Evolutionary conservation across 108 stramenopile genomes (phyloP), one percentile per base, ranked within the genome.

Genomic region (Cyclostephanos invisitatus): DNA sequence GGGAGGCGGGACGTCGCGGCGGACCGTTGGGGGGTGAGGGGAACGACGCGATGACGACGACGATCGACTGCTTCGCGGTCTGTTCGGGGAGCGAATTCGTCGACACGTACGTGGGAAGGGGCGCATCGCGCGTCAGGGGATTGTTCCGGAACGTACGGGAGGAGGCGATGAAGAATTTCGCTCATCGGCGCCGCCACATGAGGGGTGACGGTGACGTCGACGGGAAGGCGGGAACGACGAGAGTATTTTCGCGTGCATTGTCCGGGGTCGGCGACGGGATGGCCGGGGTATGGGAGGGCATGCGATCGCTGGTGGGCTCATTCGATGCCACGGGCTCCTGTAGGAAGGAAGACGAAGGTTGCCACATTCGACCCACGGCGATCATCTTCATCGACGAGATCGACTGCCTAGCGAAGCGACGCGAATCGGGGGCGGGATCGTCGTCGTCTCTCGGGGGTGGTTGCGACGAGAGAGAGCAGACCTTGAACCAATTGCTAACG

Each of bases 381-480:
- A 93, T 98, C 40, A 87, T 98, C 46, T 98, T 98, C 70, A 97
- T 98, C 57, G 98, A 98, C 77, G 98, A 98, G 76, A 88, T 98
- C 47, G 98, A 98, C 74, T 96, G 96, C 53, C 60, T 98, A 46
- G 98, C 94, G 55, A 92, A 88, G 67, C 64, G 82, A 8, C 81
- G 94, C 42, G 80, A 81, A 44, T 70, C 74, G 7, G 80, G 80
- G 27, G 3, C 32, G 2, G 72, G 72, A 25, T 36, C 63, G 2
- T 47, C 38, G 29, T 74, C 78, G 40, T 64, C 81, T 36, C 25
- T 84, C 68, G 83, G 83, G n/a, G 86, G 86, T 4, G 87, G 89
- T 15, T 64, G 82, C 60, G 96, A 97, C 72, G 97, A 98, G 70
- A 84, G 96, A 54, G 97, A 98, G 57, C 92, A 97, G 69, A 97